Evolutionary conservation across 192 early-diverging fungal genomes (phyloP).

Genomic region (Powellomyces hirtus): DNA sequence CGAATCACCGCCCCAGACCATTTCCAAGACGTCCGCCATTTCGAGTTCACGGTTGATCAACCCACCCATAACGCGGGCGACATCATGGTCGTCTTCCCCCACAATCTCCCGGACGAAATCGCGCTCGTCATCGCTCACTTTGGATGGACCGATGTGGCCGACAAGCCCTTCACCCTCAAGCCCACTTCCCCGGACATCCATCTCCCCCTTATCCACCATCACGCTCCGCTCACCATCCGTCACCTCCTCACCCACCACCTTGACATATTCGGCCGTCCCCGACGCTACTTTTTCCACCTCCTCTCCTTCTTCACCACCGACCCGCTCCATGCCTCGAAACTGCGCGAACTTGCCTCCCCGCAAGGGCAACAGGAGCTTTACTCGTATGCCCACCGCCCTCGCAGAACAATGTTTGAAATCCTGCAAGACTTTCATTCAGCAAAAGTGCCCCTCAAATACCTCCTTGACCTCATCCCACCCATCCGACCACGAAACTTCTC

Average conservation of each 20-base stretch:
- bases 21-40: slow-evolving; percentile 91
- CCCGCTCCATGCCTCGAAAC: slow-evolving; percentile 68
- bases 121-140: slow-evolving; percentile 65
- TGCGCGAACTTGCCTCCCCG: slow-evolving; percentile 74
- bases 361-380: slow-evolving; percentile 88
- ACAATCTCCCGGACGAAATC: slow-evolving; percentile 71
- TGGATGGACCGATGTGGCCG: slow-evolving; percentile 66
- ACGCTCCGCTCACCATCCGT: slow-evolving; percentile 63
- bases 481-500: slow-evolving; percentile 82
- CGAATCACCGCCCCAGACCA: slow-evolving; percentile 75
- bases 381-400: slow-evolving; percentile 77
- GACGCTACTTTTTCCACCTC: slow-evolving; percentile 89
- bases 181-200: slow-evolving; percentile 48
- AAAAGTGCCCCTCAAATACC: slow-evolving; percentile 69
- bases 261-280: slow-evolving; percentile 83
- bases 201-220: slow-evolving; percentile 50
- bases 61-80: slow-evolving; percentile 75
- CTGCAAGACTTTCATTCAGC: slow-evolving; percentile 80
- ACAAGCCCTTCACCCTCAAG: slow-evolving; percentile 55
- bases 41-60: slow-evolving; percentile 54
- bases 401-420: slow-evolving; percentile 80
- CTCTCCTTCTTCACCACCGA: slow-evolving; percentile 73
- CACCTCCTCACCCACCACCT: slow-evolving; percentile 72
- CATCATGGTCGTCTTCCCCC: slow-evolving; percentile 71
- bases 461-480: slow-evolving; percentile 80